A percentile compares a stretch with the other conserved stretches of the same genome.
Evolutionary conservation across 23 red algal genomes (phyloP).

Genomic region (Gracilaria domingensis): DNA sequence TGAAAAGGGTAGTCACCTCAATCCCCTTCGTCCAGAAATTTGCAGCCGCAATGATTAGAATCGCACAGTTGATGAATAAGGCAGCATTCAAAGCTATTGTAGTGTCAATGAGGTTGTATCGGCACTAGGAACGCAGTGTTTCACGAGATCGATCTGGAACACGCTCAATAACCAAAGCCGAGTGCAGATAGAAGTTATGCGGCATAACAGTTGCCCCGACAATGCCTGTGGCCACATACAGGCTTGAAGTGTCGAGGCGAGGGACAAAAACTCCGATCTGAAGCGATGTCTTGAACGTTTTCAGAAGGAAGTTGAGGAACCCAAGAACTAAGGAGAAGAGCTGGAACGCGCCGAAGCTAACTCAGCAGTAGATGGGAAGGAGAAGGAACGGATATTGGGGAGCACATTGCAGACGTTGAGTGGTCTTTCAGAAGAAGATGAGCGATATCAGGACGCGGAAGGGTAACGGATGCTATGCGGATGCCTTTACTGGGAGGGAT

Average conservation of each 20-base stretch:
- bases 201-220: slow-evolving; percentile 97
- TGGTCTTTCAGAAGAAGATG: too few relatives aligned
- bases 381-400: too few relatives aligned
- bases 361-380: too few relatives aligned
- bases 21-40: slow-evolving; percentile 74
- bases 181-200: slow-evolving; percentile 98
- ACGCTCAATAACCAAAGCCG: slow-evolving; percentile 90
- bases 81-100: slow-evolving; percentile 70
- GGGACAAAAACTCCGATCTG: slow-evolving; percentile 73
- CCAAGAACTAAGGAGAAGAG: slow-evolving; percentile 84
- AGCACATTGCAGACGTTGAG: too few relatives aligned
- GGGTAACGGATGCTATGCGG: too few relatives aligned
- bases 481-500: too few relatives aligned
- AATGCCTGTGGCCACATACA: slow-evolving; percentile 88
- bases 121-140: slow-evolving; percentile 72
- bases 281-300: too few relatives aligned
- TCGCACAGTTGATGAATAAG: slow-evolving; percentile 80
- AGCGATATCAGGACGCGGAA: too few relatives aligned
- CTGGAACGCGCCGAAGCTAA: too few relatives aligned
- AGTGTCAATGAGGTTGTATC: slow-evolving; percentile 87
- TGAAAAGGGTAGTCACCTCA: slow-evolving; percentile 87
- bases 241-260: slow-evolving; percentile 65
- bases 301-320: slow-evolving; percentile 73
- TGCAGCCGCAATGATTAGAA: slow-evolving; percentile 75
- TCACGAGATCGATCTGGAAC: slow-evolving; percentile 64